phyloP scores from a whole-genome alignment of 2,329 filamentous ascomycete genomes.

The Didymellaceae sp. region DNA sequence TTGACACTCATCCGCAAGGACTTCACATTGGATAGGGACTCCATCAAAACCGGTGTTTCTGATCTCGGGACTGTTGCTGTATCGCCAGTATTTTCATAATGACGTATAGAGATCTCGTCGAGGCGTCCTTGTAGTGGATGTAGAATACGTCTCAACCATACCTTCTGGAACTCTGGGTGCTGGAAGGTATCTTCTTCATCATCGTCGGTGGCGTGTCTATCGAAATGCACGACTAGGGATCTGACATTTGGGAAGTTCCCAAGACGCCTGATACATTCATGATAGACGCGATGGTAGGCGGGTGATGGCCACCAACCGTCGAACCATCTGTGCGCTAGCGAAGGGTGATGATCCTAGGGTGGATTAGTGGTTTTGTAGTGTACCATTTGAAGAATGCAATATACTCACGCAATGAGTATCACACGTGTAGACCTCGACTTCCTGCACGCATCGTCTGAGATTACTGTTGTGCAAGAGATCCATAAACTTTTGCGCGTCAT shows the following conservation, averaged over 20 bases:
- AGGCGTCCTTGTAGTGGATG: neutral
- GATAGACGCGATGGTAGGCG: neutral
- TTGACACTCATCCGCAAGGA: neutral
- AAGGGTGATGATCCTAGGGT: neutral
- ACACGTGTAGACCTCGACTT: neutral
- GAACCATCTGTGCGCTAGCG: neutral
- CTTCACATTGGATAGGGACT: neutral
- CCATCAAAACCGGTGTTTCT: neutral
- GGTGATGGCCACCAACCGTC: neutral
- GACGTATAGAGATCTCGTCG: neutral
- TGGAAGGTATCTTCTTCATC: neutral
- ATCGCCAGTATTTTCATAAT: neutral
- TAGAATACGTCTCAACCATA: neutral
- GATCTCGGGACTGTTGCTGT: neutral
- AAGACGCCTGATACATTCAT: neutral
- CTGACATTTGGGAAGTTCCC: neutral
- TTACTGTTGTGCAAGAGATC: neutral
- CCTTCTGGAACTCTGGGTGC: neutral
- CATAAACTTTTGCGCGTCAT: neutral
- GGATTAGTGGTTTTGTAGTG: neutral
- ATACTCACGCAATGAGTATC: neutral
- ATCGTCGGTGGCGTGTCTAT: neutral
- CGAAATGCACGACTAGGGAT: neutral
- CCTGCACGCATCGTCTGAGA: neutral
- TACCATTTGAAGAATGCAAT: neutral